Base-by-base conservation (phyloP, 257 asterid genomes). In the Solanum corneliomulleri region DNA sequence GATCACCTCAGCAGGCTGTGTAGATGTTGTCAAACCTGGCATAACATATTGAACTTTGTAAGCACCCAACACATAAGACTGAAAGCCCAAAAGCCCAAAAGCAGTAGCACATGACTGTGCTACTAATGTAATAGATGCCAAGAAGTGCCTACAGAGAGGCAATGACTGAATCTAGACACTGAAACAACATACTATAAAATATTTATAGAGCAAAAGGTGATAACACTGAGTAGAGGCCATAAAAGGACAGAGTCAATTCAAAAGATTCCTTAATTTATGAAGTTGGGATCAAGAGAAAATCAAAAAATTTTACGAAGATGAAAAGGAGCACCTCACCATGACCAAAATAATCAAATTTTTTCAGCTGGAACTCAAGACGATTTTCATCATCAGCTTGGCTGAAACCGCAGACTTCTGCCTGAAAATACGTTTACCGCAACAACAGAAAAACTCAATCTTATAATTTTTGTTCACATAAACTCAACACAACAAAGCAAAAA, bases 371-470 rank as follows among this genome's bases (percentile, higher is more conserved):
- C 71, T 97, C 98, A 70, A 94, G 91, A 86, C 87, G 92, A 88
- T 88, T 89, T 87, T 90, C 92, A 64, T 89, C 98, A 83, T 95
- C 96, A 47, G 93, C 85, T 31, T 94, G 90, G 70, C 90, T 88
- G 47, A 98, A 88, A 41, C 98, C 98, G 66, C 93, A 88, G n/a
- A 95, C 99, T 91, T 95, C 96, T 80, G 99, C 99, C 99, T 97
- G 93, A 13, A 87, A 89, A 42, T 41, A 29, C 18, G 76, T 41
- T 52, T 89, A 80, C 60, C 29, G 37, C 42, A 68, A 70, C 52
- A 41, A 56, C 60, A 86, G 81, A 87, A 25, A 68, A 44, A 83
- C 2, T 81, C 85, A 81, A 31, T 87, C 77, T 12, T 52, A 86
- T 23, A 33, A 83, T 49, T 39, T 81, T 18, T 31, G 25, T 49